phyloP scores from a whole-genome alignment of 2,329 filamentous ascomycete species.

The Diaporthe vexans region DNA sequence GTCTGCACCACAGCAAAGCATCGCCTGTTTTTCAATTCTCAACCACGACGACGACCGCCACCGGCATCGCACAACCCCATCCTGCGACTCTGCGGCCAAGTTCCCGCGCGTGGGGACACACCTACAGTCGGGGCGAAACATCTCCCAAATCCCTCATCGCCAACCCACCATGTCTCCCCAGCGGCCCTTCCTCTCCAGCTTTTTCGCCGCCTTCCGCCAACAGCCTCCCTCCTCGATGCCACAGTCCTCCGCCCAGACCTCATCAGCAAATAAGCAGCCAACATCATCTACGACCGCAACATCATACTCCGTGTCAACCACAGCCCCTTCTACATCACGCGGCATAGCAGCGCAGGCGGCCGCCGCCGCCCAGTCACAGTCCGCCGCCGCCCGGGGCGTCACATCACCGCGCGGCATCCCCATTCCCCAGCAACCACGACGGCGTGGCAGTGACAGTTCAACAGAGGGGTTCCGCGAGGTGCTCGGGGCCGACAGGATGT shows the following conservation, averaged over 20 bases:
- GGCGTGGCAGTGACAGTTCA: slow-evolving; percentile 81
- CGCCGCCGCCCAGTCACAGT: slow-evolving; percentile 45
- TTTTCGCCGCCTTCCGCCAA: slow-evolving; percentile 69
- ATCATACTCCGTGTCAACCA: slow-evolving; percentile 45
- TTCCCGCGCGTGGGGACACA: slow-evolving; percentile 12
- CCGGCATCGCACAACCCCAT: background rate
- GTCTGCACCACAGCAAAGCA: too few relatives aligned
- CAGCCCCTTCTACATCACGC: slow-evolving; percentile 46
- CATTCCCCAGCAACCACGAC: slow-evolving; percentile 55
- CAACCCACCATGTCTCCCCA: slow-evolving; percentile 62
- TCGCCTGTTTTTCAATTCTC: too few relatives aligned
- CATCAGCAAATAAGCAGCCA: slow-evolving; percentile 56
- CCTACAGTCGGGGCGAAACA: background rate
- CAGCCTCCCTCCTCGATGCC: slow-evolving; percentile 53
- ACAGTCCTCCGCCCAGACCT: slow-evolving; percentile 45
- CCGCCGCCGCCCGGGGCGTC: slow-evolving; percentile 35
- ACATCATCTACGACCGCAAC: slow-evolving; percentile 44
- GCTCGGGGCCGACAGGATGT: slow-evolving; percentile 82
- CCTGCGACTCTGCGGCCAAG: background rate
- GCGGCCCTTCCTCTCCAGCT: slow-evolving; percentile 69
- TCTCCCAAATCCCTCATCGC: slow-evolving; percentile 13
- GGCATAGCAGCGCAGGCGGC: slow-evolving; percentile 50
- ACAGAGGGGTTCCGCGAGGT: slow-evolving; percentile 83
- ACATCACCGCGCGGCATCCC: slow-evolving; percentile 52
- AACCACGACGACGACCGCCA: background rate